Evolutionary conservation across 2,329 filamentous ascomycete genomes (phyloP), one percentile per base, ranked within the genome.

Genomic region (Trichoderma sp.): DNA sequence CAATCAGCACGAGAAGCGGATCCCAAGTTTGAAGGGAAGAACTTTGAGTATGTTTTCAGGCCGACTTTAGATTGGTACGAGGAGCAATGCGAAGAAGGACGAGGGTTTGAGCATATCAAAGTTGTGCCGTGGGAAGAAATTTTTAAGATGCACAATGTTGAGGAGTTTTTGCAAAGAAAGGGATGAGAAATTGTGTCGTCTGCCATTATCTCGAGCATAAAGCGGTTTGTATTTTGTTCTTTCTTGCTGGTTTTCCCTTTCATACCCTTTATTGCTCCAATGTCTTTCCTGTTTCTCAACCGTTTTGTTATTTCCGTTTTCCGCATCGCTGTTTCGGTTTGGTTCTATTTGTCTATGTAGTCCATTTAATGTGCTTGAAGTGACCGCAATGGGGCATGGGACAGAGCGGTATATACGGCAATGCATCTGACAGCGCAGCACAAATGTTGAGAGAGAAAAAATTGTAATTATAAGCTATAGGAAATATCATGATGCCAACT

Each of bases 11-110:
- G 75, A 60, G 67, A 68, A 13, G 30, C 55, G 39, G 59, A 59
- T 21, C 69, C 37, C 26, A 56, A 32, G 21, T 32, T 58, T 13
- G 51, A 37, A 30, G 43, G 54, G 43, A 65, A 60, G 18, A 55
- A 71, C 43, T 70, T 70, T 5, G 63, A 74, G 30, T 86, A 81
- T 72, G 73, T 73, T 18, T 87, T 84, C 71, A 74, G 74, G 52
- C 81, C 84, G 10, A 88, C 86, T 1, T 69, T 78, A 69, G 76
- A 82, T 5, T 89, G 87, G 87, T 89, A 88, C 71, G 72, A 72
- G 4, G 77, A 82, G 46, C 83, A 86, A 70, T 72, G 78, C 28
- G 74, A 74, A 1, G 83, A 85, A 72, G 84, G 83, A 2, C 80
- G 85, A 24, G 82, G 80, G 0, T 86, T 80, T 66, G 82, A 83